A percentile compares a stretch with the other conserved stretches of the same genome.
Evolutionary conservation across 352 stramenopile genomes (phyloP).

Genomic region (Globisporangium camurandrum): DNA sequence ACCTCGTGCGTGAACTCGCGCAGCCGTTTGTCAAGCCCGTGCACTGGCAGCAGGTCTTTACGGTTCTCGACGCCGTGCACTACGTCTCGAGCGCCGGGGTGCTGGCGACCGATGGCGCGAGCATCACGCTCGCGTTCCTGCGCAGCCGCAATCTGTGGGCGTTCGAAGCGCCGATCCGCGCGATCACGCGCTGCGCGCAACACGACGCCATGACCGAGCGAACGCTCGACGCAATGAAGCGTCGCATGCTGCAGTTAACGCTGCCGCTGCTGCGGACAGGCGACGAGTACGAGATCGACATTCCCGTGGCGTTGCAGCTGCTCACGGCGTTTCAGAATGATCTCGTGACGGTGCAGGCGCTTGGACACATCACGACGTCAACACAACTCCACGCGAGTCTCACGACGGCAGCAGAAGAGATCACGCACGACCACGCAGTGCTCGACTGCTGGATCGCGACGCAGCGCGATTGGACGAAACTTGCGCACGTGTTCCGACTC

Average conservation of each 20-base stretch:
- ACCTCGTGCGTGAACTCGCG: slow-evolving; percentile 41
- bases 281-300: slow-evolving; percentile 42
- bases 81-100: slow-evolving; percentile 41
- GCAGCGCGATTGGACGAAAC: slow-evolving; percentile 41
- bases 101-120: slow-evolving; percentile 42
- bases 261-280: slow-evolving; percentile 35
- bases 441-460: slow-evolving; percentile 46
- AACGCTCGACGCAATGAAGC: slow-evolving; percentile 55
- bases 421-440: slow-evolving; percentile 51
- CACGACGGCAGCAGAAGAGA: slow-evolving; percentile 49
- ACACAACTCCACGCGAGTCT: slow-evolving; percentile 26
- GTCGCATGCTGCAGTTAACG: slow-evolving; percentile 22
- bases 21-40: slow-evolving; percentile 41
- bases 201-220: slow-evolving; percentile 50
- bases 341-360: slow-evolving; percentile 43
- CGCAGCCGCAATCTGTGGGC: slow-evolving; percentile 38
- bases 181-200: slow-evolving; percentile 45
- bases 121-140: slow-evolving; percentile 44
- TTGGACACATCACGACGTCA: slow-evolving; percentile 38
- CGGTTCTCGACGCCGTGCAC: slow-evolving; percentile 36
- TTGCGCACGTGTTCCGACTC: slow-evolving; percentile 38
- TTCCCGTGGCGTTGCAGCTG: slow-evolving; percentile 17
- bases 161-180: slow-evolving; percentile 44
- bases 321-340: slow-evolving; percentile 46
- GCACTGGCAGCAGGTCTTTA: slow-evolving; percentile 57